Conservation (phyloP, 257 asterid species). For the Linderniella brevidens region DNA sequence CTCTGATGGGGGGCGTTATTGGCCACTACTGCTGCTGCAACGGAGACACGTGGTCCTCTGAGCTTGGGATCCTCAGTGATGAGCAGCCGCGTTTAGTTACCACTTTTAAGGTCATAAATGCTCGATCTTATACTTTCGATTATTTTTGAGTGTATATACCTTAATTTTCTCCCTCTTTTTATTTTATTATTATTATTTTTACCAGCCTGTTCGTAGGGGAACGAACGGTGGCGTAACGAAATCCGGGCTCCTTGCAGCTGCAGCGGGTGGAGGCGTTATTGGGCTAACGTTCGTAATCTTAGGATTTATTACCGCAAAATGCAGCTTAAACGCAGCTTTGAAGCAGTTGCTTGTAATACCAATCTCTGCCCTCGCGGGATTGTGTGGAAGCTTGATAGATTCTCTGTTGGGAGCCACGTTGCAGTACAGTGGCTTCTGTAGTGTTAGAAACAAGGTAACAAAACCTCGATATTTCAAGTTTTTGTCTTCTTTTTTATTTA, state of each 20-base stretch:
- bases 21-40: conserved; percentile 93
- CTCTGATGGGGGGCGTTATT: conserved; percentile 58
- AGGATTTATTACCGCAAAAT: conserved; percentile 55
- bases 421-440: conserved; percentile 87
- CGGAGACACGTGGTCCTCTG: conserved; percentile 98
- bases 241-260: conserved; percentile 80
- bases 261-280: conserved; percentile 60
- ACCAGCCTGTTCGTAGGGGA: conserved; percentile 81
- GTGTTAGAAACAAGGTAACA: conserved; percentile 75
- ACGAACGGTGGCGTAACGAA: conserved; percentile 92
- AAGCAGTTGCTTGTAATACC: conserved; percentile 72
- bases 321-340: conserved; percentile 31
- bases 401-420: conserved; percentile 89
- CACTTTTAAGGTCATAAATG: conserved; percentile 51
- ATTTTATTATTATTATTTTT: neutral
- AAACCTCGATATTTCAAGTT: neutral
- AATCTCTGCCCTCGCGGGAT: conserved; percentile 65
- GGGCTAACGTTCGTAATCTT: conserved; percentile 53
- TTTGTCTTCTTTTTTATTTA: neutral
- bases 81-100: conserved; percentile 82
- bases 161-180: neutral
- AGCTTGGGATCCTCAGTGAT: conserved; percentile 83
- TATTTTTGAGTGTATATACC: neutral
- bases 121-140: neutral
- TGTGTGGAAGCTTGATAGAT: conserved; percentile 74